Evolutionary conservation across 306 rosid genomes (phyloP).

Genomic region (Mimosa pudica): DNA sequence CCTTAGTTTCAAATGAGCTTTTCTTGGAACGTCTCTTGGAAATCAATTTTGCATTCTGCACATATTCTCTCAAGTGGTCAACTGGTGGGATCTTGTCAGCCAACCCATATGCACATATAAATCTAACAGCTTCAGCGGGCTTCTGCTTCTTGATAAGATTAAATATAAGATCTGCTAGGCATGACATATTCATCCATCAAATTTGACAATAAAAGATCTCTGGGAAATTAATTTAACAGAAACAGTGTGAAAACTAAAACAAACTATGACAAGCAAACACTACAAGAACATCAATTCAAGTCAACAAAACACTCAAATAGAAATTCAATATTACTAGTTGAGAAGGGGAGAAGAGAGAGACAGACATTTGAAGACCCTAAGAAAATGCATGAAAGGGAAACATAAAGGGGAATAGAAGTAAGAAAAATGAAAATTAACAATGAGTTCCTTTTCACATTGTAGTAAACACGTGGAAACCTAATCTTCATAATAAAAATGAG

Average conservation of each 20-base stretch:
- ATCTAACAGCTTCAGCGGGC: constrained; percentile 55
- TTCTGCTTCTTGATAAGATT: constrained; percentile 46
- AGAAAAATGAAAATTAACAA: too few relatives aligned
- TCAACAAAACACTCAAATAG: too few relatives aligned
- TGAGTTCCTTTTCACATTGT: neutral
- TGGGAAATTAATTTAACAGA: constrained; percentile 7
- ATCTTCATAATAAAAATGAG: constrained; percentile 4
- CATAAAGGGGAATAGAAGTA: too few relatives aligned
- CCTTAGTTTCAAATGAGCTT: constrained; percentile 35
- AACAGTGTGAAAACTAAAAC: neutral
- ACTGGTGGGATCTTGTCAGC: constrained; percentile 45
- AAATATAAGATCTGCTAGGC: constrained; percentile 44
- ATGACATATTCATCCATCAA: constrained; percentile 21
- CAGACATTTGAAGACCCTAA: too few relatives aligned
- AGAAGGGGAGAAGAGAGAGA: too few relatives aligned
- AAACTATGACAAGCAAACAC: too few relatives aligned
- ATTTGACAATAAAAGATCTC: neutral
- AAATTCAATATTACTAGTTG: too few relatives aligned
- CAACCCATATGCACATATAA: constrained; percentile 54
- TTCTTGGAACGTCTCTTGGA: neutral
- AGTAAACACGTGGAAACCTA: constrained; percentile 6
- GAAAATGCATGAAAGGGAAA: too few relatives aligned
- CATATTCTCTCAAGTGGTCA: constrained; percentile 36
- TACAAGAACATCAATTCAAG: too few relatives aligned
- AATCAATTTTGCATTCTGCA: constrained; percentile 5